Percentiles rank a stretch among this genome's conserved stretches.
Evolutionary conservation across 2,329 filamentous ascomycete species (phyloP).

Genomic region (Aureobasidium sp.): DNA sequence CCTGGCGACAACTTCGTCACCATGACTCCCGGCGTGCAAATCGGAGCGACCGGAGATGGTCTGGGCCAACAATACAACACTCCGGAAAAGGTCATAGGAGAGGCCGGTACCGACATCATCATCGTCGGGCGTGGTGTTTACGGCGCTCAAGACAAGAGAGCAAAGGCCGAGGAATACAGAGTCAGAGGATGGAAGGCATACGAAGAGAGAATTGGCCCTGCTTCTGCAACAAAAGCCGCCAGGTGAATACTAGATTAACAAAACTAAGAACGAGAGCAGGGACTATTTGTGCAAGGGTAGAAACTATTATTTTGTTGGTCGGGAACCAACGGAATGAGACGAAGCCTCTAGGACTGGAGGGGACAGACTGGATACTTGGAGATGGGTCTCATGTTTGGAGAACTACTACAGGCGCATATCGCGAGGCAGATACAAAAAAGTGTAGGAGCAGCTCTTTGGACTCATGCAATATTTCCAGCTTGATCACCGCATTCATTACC

Average conservation of each 20-base stretch:
- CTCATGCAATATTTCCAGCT: neutral
- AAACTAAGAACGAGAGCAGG: neutral
- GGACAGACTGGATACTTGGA: neutral
- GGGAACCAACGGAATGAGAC: neutral
- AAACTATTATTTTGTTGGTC: neutral
- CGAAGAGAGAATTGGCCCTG: conserved; percentile 36
- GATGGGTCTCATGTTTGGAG: neutral
- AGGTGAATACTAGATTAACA: neutral
- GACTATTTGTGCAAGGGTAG: too few relatives aligned
- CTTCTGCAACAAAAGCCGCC: neutral
- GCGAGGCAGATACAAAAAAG: neutral
- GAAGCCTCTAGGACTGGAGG: neutral
- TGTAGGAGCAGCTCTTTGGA: neutral
- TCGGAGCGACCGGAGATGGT: conserved; percentile 62
- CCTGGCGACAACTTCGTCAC: conserved; percentile 66
- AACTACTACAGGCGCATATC: neutral
- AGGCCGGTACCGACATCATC: conserved; percentile 65
- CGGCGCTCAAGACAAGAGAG: conserved; percentile 56
- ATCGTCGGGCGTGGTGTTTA: conserved; percentile 80
- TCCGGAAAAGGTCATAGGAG: conserved; percentile 60
- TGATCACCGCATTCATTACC: too few relatives aligned
- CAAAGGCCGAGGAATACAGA: conserved; percentile 68
- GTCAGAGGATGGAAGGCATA: conserved; percentile 73
- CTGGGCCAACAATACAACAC: conserved; percentile 84
- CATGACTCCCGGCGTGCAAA: conserved; percentile 77